These are phyloP conservation scores for Termitomyces sp. DNA, from an alignment of 768 basidiomycete genomes.

Conservation along the genomic window DNA sequence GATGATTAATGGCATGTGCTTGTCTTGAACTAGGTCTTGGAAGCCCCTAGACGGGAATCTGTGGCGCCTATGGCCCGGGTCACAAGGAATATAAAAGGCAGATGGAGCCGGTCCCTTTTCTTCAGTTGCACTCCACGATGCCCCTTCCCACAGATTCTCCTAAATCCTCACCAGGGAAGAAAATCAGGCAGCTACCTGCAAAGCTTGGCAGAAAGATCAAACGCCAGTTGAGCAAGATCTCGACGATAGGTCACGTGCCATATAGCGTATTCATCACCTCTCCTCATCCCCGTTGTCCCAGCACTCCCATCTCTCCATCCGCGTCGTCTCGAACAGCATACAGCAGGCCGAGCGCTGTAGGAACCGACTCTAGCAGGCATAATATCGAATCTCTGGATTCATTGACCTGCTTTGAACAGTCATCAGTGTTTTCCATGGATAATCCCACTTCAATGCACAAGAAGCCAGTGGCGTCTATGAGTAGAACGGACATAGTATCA, in stretches of 20 bases:
- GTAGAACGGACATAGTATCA: not conserved
- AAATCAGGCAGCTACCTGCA: constrained; percentile 18
- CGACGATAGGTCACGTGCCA: constrained; percentile 15
- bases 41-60: not conserved
- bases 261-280: constrained; percentile 25
- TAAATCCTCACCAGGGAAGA: constrained; percentile 15
- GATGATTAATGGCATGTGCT: not conserved
- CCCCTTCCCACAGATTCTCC: constrained; percentile 5
- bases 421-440: constrained; percentile 10
- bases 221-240: constrained; percentile 12
- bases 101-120: not conserved
- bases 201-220: constrained; percentile 22
- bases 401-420: not conserved
- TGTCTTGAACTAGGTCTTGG: not conserved
- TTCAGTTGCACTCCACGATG: constrained; percentile 6
- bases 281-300: constrained; percentile 28
- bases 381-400: constrained; percentile 11
- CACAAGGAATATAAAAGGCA: constrained; percentile 14
- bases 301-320: constrained; percentile 13
- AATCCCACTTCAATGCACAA: not conserved
- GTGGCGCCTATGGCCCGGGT: constrained; percentile 3
- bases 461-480: not conserved
- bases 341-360: constrained; percentile 14
- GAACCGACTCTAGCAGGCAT: not conserved
- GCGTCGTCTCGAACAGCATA: constrained; percentile 13